Base-by-base conservation (phyloP, 2,329 filamentous ascomycete species). In the Blastomyces silverae region DNA sequence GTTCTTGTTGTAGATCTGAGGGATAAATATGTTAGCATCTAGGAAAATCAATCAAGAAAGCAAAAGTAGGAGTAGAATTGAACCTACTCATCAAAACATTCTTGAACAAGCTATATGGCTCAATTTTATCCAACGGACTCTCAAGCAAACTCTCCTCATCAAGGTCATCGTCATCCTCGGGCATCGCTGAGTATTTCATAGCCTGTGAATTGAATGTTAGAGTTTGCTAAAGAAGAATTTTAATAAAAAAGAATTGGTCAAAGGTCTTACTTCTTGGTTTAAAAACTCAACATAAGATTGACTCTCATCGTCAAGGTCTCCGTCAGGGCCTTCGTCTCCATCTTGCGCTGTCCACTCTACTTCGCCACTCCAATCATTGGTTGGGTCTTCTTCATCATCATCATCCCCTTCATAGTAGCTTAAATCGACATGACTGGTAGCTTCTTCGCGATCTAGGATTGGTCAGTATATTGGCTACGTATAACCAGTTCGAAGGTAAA, bases 211-310 rank as follows among this genome's bases (percentile, higher is more conserved):
- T 44, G 57, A 63, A 17, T 11, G 59, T 72, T 64, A 70, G 66
- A 67, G 61, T 50, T 57, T 13, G 53, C 28, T 37, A 17, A n/a
- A 31, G n/a, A 2, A n/a, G 15, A 57, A n/a, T 11, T 57, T 57
- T n/a, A 22, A n/a, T 39, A 2, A 11, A 37, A 37, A 57, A 39
- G n/a, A 37, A 10, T 37, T 20, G 20, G 1, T 37, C 34, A 37
- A 72, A 82, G 75, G 20, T 15, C 37, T 58, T 74, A 88, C 89
- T 82, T 97, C 93, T 75, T 95, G 90, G 71, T 93, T 95, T 37
- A 99, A 79, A 81, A 99, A 99, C 70, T 97, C 92, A 58, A 99
- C 85, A 75, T 99, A 99, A 6, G 93, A 91, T 31, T 90, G 89
- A 75, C 91, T 94, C 78, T 97, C 93, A 71, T 97, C 93, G 73